Evolutionary conservation across 345 rosid species (phyloP), one percentile per base, ranked within the genome.

Genomic region (Gynandropsis gynandra): DNA sequence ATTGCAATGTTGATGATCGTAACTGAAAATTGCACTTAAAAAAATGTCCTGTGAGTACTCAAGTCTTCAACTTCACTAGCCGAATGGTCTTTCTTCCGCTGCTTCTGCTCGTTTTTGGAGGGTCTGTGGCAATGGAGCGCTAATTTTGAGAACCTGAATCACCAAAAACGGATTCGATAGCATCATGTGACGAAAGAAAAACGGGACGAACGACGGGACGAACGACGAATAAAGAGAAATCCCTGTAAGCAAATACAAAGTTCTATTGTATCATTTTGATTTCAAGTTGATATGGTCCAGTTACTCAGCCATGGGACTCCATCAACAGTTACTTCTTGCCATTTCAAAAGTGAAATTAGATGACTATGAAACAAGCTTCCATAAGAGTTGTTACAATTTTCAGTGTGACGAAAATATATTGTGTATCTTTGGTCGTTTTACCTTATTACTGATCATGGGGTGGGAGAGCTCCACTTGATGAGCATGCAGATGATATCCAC

Each of bases 401-500:
- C 63, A 48, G 9, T 6, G 8, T 9, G 47, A 51, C 27, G 16
- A 8, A 2, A 16, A 47, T 39, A 13, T 29, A 32, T 35, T 2
- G 8, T 17, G 53, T 29, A 14, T n/a, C 5, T 7, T 9, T 17
- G 14, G 20, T 9, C 16, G 31, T 9, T 33, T 50, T 74, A 80
- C 95, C 97, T 83, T 77, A 15, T 48, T 46, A 31, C 71, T 72
- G 42, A 66, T 54, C 32, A 47, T 47, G 18, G 86, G 80, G 65
- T 89, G 95, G 9, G 64, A 61, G 34, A 89, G 62, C 58, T 34
- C 39, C 43, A 86, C 61, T 48, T 72, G 72, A 75, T 83, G 94
- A 32, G 95, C 97, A 59, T 89, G 95, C 70, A 89, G 68, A 64
- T 76, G 60, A 66, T 83, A 89, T 60, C 95, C 97, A 44, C 82